Evolutionary conservation across 345 rosid species (phyloP).

Genomic region (Hevea brasiliensis): DNA sequence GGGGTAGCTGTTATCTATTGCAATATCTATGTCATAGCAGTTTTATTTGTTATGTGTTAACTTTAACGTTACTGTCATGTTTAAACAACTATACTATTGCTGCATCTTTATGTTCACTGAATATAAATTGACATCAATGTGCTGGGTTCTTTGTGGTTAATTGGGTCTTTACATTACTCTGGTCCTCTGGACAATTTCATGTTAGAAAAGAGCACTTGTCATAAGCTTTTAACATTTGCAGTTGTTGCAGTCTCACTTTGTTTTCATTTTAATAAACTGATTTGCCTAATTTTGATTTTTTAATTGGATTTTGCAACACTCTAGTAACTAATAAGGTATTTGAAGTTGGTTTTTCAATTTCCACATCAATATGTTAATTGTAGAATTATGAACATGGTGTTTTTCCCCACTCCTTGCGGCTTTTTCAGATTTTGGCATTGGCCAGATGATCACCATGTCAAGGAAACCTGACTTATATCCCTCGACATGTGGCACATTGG

Average conservation of each 20-base stretch:
- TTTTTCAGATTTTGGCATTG: constrained; percentile 20
- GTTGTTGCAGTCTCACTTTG: not conserved
- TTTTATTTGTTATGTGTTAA: not conserved
- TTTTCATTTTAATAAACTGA: not conserved
- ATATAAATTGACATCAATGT: not conserved
- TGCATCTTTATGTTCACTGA: not conserved
- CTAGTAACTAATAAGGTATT: not conserved
- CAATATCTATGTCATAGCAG: not conserved
- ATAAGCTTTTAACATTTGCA: not conserved
- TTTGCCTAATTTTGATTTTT: constrained; percentile 1
- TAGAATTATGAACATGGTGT: not conserved
- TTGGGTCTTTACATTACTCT: not conserved
- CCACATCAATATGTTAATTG: not conserved
- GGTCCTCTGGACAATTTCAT: not conserved
- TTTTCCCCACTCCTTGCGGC: not conserved
- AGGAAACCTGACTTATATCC: constrained; percentile 15
- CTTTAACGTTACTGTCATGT: not conserved
- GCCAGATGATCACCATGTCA: constrained; percentile 28
- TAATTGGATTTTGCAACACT: not conserved
- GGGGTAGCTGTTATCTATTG: not conserved
- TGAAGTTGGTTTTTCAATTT: not conserved
- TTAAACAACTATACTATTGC: not conserved
- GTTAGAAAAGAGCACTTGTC: not conserved
- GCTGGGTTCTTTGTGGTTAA: not conserved
- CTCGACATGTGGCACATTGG: constrained; percentile 16